phyloP scores from a whole-genome alignment of 2,329 filamentous ascomycete genomes.

The Teratosphaeria gauchensis region DNA sequence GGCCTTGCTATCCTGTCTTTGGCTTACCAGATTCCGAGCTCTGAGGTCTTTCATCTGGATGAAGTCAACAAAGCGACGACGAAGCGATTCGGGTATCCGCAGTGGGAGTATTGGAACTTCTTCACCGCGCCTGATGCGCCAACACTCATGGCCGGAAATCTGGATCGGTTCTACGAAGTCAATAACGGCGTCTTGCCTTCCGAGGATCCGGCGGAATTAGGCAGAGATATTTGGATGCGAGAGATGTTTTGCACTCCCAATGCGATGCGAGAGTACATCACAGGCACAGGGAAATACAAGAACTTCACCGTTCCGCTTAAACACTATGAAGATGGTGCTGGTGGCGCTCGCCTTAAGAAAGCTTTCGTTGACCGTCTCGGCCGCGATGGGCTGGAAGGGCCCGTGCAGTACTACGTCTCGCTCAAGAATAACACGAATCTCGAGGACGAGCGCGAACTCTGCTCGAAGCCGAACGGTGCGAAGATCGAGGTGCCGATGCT shows the following conservation, averaged over 20 bases:
- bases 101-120: slow-evolving; percentile 38
- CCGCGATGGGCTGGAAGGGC: slow-evolving; percentile 26
- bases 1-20: slow-evolving; percentile 37
- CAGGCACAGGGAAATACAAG: slow-evolving; percentile 11
- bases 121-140: slow-evolving; percentile 33
- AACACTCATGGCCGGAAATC: slow-evolving; percentile 23
- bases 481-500: slow-evolving; percentile 29
- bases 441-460: slow-evolving; percentile 15
- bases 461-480: slow-evolving; percentile 15
- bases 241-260: slow-evolving; percentile 30
- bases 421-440: slow-evolving; percentile 20
- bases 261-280: slow-evolving; percentile 25
- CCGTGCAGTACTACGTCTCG: slow-evolving; percentile 31
- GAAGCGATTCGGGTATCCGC: slow-evolving; percentile 27
- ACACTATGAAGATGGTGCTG: slow-evolving; percentile 20
- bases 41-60: slow-evolving; percentile 30
- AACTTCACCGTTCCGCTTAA: slow-evolving; percentile 19
- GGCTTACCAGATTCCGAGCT: slow-evolving; percentile 30
- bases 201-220: slow-evolving; percentile 12
- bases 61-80: slow-evolving; percentile 23
- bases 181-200: slow-evolving; percentile 11
- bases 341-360: slow-evolving; percentile 21
- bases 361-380: slow-evolving; percentile 27
- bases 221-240: slow-evolving; percentile 24
- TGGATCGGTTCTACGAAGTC: slow-evolving; percentile 8